phyloP scores from a whole-genome alignment of 352 stramenopile genomes.

The Globisporangium viniferum region DNA sequence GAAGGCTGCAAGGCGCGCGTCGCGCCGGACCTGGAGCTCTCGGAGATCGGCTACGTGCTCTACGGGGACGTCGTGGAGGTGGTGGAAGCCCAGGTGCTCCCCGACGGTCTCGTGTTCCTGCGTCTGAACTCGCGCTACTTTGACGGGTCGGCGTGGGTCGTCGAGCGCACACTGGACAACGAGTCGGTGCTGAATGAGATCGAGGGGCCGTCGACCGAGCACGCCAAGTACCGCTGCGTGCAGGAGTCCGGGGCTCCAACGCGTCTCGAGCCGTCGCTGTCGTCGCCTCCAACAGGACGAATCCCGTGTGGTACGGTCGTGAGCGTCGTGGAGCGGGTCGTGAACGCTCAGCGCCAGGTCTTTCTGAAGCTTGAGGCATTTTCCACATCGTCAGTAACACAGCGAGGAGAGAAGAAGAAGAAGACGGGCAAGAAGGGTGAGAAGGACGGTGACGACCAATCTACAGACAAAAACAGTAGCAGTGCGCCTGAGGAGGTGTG shows the following conservation, averaged over 20 bases:
- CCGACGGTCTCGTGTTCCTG: constrained; percentile 63
- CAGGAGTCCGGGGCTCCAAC: constrained; percentile 63
- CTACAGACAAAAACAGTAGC: neutral
- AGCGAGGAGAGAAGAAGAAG: neutral
- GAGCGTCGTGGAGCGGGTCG: constrained; percentile 42
- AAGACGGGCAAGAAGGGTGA: neutral
- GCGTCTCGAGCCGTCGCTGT: constrained; percentile 51
- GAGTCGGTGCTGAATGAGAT: constrained; percentile 71
- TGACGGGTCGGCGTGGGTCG: constrained; percentile 61
- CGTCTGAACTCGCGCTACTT: constrained; percentile 65
- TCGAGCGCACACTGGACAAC: constrained; percentile 75
- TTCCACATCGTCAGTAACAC: neutral
- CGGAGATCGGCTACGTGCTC: constrained; percentile 70
- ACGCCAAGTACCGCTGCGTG: constrained; percentile 57
- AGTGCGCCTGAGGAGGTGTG: constrained; percentile 24
- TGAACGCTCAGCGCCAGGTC: constrained; percentile 65
- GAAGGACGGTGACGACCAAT: neutral
- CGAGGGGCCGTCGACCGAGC: constrained; percentile 34
- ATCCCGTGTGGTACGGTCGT: constrained; percentile 58
- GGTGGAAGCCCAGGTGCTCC: constrained; percentile 37
- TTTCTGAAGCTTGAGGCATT: constrained; percentile 36
- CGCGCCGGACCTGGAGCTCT: constrained; percentile 43
- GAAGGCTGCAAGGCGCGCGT: constrained; percentile 73
- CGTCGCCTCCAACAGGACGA: constrained; percentile 50
- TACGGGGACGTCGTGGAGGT: constrained; percentile 77